phyloP scores from a whole-genome alignment of 2,329 filamentous ascomycete species.

The Cyanodermella asteris region DNA sequence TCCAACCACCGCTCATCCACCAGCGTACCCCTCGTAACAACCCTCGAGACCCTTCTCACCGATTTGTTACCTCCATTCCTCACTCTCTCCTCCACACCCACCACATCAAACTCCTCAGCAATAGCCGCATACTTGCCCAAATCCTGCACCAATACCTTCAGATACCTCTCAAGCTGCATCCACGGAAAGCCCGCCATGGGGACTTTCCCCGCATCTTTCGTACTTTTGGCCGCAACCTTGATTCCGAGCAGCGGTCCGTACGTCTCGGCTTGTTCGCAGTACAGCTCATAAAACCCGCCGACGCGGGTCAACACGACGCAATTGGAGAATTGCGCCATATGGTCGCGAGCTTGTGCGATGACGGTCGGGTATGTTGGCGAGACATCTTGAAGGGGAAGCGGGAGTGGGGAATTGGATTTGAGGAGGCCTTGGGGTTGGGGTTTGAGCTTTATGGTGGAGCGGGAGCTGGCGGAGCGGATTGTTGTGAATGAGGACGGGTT shows the following conservation, averaged over 20 bases:
- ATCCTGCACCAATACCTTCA: slow-evolving; percentile 85
- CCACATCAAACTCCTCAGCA: slow-evolving; percentile 64
- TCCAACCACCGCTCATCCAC: slow-evolving; percentile 98
- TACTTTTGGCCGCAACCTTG: slow-evolving; percentile 65
- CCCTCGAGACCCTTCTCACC: slow-evolving; percentile 61
- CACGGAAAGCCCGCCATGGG: slow-evolving; percentile 92
- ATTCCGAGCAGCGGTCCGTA: slow-evolving; percentile 68
- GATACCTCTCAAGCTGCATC: slow-evolving; percentile 75
- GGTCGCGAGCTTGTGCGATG: slow-evolving; percentile 62
- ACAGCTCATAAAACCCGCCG: slow-evolving; percentile 92
- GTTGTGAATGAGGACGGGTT: too few species aligned
- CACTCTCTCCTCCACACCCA: slow-evolving; percentile 42
- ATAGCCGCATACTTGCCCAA: slow-evolving; percentile 79
- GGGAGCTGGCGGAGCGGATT: too few species aligned
- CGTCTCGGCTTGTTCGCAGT: slow-evolving; percentile 87
- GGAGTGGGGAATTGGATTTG: slow-evolving; percentile 19
- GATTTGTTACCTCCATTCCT: slow-evolving; percentile 64
- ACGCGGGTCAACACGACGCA: slow-evolving; percentile 83
- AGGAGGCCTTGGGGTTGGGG: slow-evolving; percentile 36
- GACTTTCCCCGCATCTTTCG: slow-evolving; percentile 54
- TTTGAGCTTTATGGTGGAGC: slow-evolving; percentile 16
- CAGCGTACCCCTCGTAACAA: slow-evolving; percentile 83
- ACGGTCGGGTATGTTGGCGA: slow-evolving; percentile 60
- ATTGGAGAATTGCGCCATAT: slow-evolving; percentile 77
- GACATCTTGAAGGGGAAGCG: slow-evolving; percentile 22